phyloP scores from a whole-genome alignment of 2,329 filamentous ascomycete genomes.

The Lachnum nothofagi region DNA sequence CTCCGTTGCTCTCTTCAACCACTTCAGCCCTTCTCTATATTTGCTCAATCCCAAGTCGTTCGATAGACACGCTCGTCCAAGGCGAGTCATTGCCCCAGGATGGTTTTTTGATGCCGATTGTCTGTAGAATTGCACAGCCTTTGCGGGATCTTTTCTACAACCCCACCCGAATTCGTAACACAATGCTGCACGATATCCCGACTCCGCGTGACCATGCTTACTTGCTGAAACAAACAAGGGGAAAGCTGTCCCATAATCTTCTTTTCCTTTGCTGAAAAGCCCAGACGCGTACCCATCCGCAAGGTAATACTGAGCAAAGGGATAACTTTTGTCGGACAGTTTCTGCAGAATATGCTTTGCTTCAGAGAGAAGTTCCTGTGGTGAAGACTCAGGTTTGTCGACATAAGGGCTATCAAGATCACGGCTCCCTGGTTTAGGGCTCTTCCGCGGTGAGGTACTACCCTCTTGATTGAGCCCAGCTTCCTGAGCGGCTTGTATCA shows the following conservation, averaged over 20 bases:
- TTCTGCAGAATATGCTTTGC: slow-evolving; percentile 84
- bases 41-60: slow-evolving; percentile 82
- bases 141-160: slow-evolving; percentile 79
- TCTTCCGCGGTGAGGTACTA: slow-evolving; percentile 26
- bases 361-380: slow-evolving; percentile 72
- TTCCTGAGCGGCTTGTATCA: slow-evolving; percentile 84
- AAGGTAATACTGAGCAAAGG: slow-evolving; percentile 96
- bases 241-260: slow-evolving; percentile 87
- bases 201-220: slow-evolving; percentile 96
- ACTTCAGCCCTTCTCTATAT: slow-evolving; percentile 89
- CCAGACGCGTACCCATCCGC: slow-evolving; percentile 92
- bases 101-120: slow-evolving; percentile 89
- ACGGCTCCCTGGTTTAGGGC: slow-evolving; percentile 41
- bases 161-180: slow-evolving; percentile 99
- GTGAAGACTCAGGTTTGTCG: slow-evolving; percentile 46
- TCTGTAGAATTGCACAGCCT: slow-evolving; percentile 90
- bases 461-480: slow-evolving; percentile 55
- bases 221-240: slow-evolving; percentile 87
- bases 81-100: slow-evolving; percentile 86
- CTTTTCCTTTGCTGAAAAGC: slow-evolving; percentile 88
- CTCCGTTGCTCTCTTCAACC: slow-evolving; percentile 90
- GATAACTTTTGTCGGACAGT: slow-evolving; percentile 81
- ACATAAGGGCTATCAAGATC: slow-evolving; percentile 45
- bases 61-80: slow-evolving; percentile 83
- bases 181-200: slow-evolving; percentile 84